phyloP scores from a whole-genome alignment of 1,284 basidiomycete genomes.

The Agroathelia rolfsii region DNA sequence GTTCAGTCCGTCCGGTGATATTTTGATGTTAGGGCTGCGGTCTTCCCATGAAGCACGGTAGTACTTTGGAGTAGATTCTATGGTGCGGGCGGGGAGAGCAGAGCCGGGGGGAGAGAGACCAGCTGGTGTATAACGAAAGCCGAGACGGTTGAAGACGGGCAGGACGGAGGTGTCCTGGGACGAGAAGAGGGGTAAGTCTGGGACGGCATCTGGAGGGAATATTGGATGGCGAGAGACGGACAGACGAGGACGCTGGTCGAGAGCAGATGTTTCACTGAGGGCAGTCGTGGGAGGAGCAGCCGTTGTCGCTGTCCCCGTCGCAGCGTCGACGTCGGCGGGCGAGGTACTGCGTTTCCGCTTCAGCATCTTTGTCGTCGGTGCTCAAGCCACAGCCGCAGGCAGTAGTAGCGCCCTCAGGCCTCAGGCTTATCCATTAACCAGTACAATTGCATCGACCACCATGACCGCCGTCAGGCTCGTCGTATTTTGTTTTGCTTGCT shows the following conservation, averaged over 20 bases:
- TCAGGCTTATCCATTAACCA: slow-evolving; percentile 9
- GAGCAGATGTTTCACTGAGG: no score
- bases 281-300: slow-evolving; percentile 19
- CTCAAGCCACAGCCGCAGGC: slow-evolving; percentile 7
- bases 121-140: slow-evolving; percentile 75
- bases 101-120: slow-evolving; percentile 59
- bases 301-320: no score
- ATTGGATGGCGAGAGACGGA: slow-evolving; percentile 61
- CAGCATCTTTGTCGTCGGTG: slow-evolving; percentile 7
- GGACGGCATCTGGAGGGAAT: no score
- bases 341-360: no score
- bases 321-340: no score
- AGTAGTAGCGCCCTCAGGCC: no score
- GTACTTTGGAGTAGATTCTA: slow-evolving; percentile 59
- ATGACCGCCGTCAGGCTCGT: slow-evolving; percentile 23
- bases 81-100: slow-evolving; percentile 60
- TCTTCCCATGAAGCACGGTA: slow-evolving; percentile 83
- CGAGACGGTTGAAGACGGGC: slow-evolving; percentile 63
- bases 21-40: slow-evolving; percentile 68
- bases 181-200: no score
- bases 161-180: slow-evolving; percentile 55
- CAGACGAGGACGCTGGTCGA: slow-evolving; percentile 58
- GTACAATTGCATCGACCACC: slow-evolving; percentile 16
- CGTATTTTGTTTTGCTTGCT: slow-evolving; percentile 8
- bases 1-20: slow-evolving; percentile 74